These are phyloP conservation scores for Nicotiana noctiflora DNA, from an alignment of 257 asterid species.

Conservation along the genomic window DNA sequence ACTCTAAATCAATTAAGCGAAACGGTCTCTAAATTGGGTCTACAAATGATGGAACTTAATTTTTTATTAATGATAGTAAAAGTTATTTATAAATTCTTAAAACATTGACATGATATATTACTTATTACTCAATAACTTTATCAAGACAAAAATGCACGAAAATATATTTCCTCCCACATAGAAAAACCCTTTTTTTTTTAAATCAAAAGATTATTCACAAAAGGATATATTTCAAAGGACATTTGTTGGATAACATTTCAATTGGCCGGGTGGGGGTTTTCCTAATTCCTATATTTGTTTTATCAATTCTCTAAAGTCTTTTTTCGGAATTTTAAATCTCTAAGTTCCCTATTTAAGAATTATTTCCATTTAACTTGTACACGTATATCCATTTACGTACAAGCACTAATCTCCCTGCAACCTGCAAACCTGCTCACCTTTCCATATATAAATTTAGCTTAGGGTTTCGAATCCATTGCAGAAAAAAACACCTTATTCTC, in stretches of 20 bases:
- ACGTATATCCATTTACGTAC: conserved; percentile 3
- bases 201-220: not conserved
- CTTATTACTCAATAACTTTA: not conserved
- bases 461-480: not conserved
- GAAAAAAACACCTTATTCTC: not conserved
- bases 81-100: not conserved
- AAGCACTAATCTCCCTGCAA: not conserved
- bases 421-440: not conserved
- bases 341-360: not conserved
- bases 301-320: not conserved
- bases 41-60: not conserved
- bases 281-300: too few species aligned
- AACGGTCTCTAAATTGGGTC: too few species aligned
- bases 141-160: not conserved
- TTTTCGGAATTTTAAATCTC: not conserved
- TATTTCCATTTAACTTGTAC: not conserved
- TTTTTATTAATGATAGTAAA: not conserved
- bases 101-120: not conserved
- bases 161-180: not conserved
- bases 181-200: not conserved
- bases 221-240: too few species aligned
- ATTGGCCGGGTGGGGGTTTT: too few species aligned
- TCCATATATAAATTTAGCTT: not conserved
- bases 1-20: too few species aligned
- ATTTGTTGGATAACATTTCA: too few species aligned